Evolutionary conservation across 257 asterid species (phyloP), one percentile per base, ranked within the genome.

Genomic region (Solanum rostratum): DNA sequence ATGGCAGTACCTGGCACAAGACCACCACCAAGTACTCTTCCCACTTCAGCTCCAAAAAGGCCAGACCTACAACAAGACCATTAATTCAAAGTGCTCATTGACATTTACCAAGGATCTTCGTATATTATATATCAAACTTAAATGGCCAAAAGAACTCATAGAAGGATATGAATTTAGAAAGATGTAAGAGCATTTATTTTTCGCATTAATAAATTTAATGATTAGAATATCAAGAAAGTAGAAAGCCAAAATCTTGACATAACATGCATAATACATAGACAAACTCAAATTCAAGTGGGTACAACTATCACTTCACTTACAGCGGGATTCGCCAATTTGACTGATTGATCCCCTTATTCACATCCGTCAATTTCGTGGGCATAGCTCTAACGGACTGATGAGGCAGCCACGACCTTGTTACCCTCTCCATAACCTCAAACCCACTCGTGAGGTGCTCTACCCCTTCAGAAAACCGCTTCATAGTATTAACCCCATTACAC

Each of bases 1-100:
- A 49, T 16, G 46, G 82, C 63, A 46, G 80, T 89, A 95, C 99
- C 98, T 85, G 99, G 99, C 63, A 95, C 98, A 83, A 97, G 91
- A 86, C 98, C 99, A 39, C 98, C 99, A 86, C 99, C 98, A 84
- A 96, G 98, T 84, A 96, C 99, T 88, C 97, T 95, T 86, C 89
- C 98, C 86, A 97, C 95, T 91, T 97, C 99, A 91, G 91, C 94
- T 88, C 98, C 99, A 86, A 97, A 95, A 29, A 85, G 83, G 79
- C 98, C 99, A 85, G 91, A 90, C 88, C 99, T 97, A 88, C 30
- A 69, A 76, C 27, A 89, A 49, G 46, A 39, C 66, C 11, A 83
- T 24, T 87, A 46, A 24, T 45, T n/a, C 27, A 79, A 24, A 22
- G 27, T 12, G 27, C 55, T 74, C 29, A 24, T 52, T 41, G 29